These are phyloP conservation scores for Sclerospora graminicola DNA, from an alignment of 352 stramenopile genomes.

Conservation along the genomic window DNA sequence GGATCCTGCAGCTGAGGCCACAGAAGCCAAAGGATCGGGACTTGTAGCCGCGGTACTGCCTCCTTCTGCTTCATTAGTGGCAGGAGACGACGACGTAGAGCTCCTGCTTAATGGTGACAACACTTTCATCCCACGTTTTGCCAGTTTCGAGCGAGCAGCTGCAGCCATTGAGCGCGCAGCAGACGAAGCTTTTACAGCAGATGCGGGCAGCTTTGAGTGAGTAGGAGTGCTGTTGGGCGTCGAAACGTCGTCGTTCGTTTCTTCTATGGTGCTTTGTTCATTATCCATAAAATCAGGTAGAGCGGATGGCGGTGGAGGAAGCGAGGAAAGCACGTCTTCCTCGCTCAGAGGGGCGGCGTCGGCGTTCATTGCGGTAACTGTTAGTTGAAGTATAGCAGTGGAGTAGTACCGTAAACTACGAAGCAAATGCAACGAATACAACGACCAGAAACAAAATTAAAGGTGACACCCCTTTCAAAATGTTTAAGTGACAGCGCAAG, in stretches of 20 bases:
- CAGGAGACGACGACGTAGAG: slow-evolving; percentile 1
- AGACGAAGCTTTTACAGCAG: slow-evolving; percentile 28
- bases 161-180: slow-evolving; percentile 45
- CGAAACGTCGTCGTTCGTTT: slow-evolving; percentile 1
- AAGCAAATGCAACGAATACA: no score
- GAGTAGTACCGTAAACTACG: no score
- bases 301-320: slow-evolving; percentile 19
- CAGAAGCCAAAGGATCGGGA: slow-evolving; percentile 9
- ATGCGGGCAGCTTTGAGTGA: slow-evolving; percentile 7
- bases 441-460: no score
- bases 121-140: slow-evolving; percentile 39
- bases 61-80: slow-evolving; percentile 3
- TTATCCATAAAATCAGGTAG: slow-evolving; percentile 11
- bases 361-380: no score
- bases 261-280: background rate
- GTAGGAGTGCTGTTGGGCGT: background rate
- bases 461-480: no score
- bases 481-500: no score
- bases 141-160: slow-evolving; percentile 36
- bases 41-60: slow-evolving; percentile 1
- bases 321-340: slow-evolving; percentile 16
- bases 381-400: no score
- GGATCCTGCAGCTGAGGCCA: slow-evolving; percentile 15
- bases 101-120: slow-evolving; percentile 29
- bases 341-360: slow-evolving; percentile 9